Base-by-base conservation (phyloP, 352 stramenopile genomes). In the Pythium dissimile region DNA sequence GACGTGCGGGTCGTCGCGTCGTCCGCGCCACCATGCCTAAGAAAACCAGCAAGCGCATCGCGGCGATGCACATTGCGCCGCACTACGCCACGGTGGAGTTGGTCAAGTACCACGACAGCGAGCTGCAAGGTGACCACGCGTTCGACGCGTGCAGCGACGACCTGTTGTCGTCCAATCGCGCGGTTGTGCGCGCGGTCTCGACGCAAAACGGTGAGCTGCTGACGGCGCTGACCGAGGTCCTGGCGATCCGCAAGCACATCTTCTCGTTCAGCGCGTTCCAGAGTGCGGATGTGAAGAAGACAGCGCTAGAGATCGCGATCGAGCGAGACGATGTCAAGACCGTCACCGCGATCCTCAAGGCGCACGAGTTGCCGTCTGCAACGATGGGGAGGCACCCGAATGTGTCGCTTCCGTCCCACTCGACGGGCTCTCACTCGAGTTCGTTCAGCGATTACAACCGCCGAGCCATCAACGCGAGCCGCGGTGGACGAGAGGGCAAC, bases 371-470 rank as follows among this genome's bases (percentile, higher is more conserved):
- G 1, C 46, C 76, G 3, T 59, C 54, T 11, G 60, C 70, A 18
- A 32, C 60, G 7, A 41, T 86, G 5, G 66, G 75, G 0, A 57
- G 53, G 7, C 44, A 46, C 0, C 81, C 81, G 0, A 69, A 69
- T 9, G 60, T 80, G 23, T 76, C 79, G 1, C 43, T 92, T 12
- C 75, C 75, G 13, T 77, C 79, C 7, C 79, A 89, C 47, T 86
- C 78, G 16, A 92, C 81, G 0, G 81, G 81, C 1, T 68, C 75
- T 35, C 81, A 92, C 51, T 89, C 81, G n/a, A 92, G 81, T 54
- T 46, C 67, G 15, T 92, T 69, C 58, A 92, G 81, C 52, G 81
- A 92, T 46, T 92, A 92, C 59, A 89, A 92, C 53, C 77, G 81
- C 1, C 72, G 81, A 9, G 77, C 78, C 3, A 83, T 92, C 51